phyloP scores from a whole-genome alignment of 331 rosid genomes.

The Erythrophleum ivorense region DNA sequence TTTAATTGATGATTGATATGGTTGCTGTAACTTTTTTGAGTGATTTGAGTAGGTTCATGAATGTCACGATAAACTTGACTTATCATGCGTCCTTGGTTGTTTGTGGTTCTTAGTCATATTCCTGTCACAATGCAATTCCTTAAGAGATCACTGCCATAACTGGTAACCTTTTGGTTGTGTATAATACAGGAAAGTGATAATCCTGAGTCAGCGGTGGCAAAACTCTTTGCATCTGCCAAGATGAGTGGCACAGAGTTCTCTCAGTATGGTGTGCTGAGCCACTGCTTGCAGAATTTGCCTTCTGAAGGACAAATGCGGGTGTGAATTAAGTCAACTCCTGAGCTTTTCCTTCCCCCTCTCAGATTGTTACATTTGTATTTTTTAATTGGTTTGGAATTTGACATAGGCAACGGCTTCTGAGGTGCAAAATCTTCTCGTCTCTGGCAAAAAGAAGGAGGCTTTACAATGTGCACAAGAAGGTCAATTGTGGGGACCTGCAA shows the following conservation, averaged over 20 bases:
- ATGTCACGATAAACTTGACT: constrained; percentile 11
- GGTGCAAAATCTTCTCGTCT: constrained; percentile 90
- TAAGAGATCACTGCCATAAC: constrained; percentile 17
- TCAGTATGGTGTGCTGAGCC: constrained; percentile 58
- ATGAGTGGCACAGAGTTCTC: constrained; percentile 52
- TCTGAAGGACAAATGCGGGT: constrained; percentile 88
- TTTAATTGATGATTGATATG: constrained; percentile 6
- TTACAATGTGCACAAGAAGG: constrained; percentile 92
- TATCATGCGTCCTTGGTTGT: constrained; percentile 5
- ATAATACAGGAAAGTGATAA: constrained; percentile 71
- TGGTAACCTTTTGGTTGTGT: constrained; percentile 25
- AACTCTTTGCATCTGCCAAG: constrained; percentile 85
- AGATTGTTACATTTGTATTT: background rate
- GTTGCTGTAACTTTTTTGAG: constrained; percentile 13
- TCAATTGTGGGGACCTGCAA: constrained; percentile 98
- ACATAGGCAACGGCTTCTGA: constrained; percentile 88
- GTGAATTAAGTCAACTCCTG: constrained; percentile 38
- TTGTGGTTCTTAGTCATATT: constrained; percentile 12
- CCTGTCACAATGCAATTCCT: constrained; percentile 15
- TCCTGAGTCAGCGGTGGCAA: constrained; percentile 88
- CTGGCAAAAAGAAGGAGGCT: constrained; percentile 93
- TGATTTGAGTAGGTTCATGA: constrained; percentile 20
- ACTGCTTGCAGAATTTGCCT: constrained; percentile 79
- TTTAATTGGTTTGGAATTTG: constrained; percentile 40
- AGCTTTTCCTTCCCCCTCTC: background rate